Percentiles rank a stretch among this genome's conserved stretches.
Evolutionary conservation across 2,329 filamentous ascomycete genomes (phyloP).

Genomic region (Fusarium citri): DNA sequence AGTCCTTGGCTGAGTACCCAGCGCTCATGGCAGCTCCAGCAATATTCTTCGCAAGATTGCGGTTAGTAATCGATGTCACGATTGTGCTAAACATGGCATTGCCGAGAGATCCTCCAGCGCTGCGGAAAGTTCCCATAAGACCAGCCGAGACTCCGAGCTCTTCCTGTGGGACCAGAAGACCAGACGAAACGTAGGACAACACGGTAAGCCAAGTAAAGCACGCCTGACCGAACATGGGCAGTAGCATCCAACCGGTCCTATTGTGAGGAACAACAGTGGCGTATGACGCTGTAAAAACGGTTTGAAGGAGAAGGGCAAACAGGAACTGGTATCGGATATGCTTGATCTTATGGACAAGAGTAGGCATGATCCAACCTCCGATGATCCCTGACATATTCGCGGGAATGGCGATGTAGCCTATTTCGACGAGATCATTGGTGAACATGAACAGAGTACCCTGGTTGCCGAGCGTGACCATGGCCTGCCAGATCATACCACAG

Average conservation of each 20-base stretch:
- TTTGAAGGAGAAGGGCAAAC: slow-evolving; percentile 6
- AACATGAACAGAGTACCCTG: slow-evolving; percentile 20
- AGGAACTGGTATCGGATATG: slow-evolving; percentile 21
- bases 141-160: slow-evolving; percentile 12
- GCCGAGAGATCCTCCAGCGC: slow-evolving; percentile 14
- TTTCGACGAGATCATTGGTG: slow-evolving; percentile 6
- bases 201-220: slow-evolving; percentile 21
- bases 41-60: slow-evolving; percentile 6
- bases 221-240: slow-evolving; percentile 13
- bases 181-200: slow-evolving; percentile 12
- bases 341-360: slow-evolving; percentile 17
- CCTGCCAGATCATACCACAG: slow-evolving; percentile 19
- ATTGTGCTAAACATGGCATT: slow-evolving; percentile 26
- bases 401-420: slow-evolving; percentile 5
- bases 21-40: slow-evolving; percentile 8
- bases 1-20: neutral
- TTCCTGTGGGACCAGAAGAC: slow-evolving; percentile 8
- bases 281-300: slow-evolving; percentile 9
- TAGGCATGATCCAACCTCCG: slow-evolving; percentile 20
- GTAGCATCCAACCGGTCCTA: neutral
- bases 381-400: slow-evolving; percentile 7
- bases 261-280: slow-evolving; percentile 10
- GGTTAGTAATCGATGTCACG: slow-evolving; percentile 5
- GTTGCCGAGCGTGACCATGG: neutral
- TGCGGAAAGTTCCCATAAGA: slow-evolving; percentile 18